Evolutionary conservation across 2,329 filamentous ascomycete genomes (phyloP), one percentile per base, ranked within the genome.

Genomic region (Samsoniella hepiali): DNA sequence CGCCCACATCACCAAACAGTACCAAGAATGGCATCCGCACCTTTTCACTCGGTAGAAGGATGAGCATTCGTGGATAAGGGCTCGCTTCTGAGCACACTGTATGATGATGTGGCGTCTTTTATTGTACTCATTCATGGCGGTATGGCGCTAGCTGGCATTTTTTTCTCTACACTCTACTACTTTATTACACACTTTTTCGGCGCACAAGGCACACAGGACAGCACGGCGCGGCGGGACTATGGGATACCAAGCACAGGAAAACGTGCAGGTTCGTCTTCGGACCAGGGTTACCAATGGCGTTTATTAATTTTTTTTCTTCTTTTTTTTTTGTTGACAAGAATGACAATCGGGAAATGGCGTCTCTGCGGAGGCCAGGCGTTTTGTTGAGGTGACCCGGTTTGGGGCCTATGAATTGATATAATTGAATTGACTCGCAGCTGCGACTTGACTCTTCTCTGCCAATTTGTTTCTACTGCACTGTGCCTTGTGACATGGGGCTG

Each of bases 1-100:
- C 54, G 9, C 34, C 65, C 56, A 50, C 61, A 8, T 70, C 72
- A 10, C 65, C 66, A 15, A 62, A 53, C 56, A 55, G 31, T 51
- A 32, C 47, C 58, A 45, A 62, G 29, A 53, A 59, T 22, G 60
- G 63, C 27, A 45, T 60, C 31, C 58, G 58, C 27, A 31, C 13
- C 22, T 59, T 64, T 9, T 63, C 64, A 11, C 63, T 67, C 11
- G 40, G 65, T n/a, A 65, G 60, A 42, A 51, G 66, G 47, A 64
- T 66, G 64, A 68, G 65, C 54, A 11, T 65, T 34, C 45, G 56
- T 27, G 50, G 15, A 64, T 64, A 49, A 59, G 49, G 40, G 31
- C 22, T 36, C 31, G 22, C 29, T 17, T 42, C 17, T 31, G 45
- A 38, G 1, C 5, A 22, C 40, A 32, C 58, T 51, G 29, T 54